Percentiles rank a stretch among this genome's conserved stretches.
Evolutionary conservation across 1,284 basidiomycete genomes (phyloP).

Genomic region (Malassezia sp.): DNA sequence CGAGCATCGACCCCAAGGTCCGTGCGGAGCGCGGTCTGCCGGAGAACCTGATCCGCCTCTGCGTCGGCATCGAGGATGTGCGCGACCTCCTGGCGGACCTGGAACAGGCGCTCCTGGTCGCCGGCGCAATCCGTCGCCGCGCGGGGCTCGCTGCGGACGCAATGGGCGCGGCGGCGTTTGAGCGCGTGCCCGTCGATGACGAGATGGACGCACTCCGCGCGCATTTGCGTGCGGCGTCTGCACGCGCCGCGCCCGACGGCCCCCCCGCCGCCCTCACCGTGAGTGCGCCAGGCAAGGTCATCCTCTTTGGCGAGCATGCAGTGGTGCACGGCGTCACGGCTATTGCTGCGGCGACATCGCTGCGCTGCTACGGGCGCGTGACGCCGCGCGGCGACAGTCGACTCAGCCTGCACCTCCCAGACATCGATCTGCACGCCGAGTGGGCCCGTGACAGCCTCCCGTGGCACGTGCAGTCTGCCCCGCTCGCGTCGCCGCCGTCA

Average conservation of each 20-base stretch:
- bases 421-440: constrained; percentile 67
- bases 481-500: constrained; percentile 52
- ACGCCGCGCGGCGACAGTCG: constrained; percentile 64
- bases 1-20: constrained; percentile 86
- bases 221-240: background rate
- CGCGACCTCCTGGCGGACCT: constrained; percentile 88
- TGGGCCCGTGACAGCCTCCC: constrained; percentile 73
- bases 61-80: constrained; percentile 94
- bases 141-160: background rate
- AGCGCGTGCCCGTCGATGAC: constrained; percentile 19
- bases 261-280: constrained; percentile 26
- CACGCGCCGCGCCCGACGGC: background rate
- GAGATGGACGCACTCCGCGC: constrained; percentile 15
- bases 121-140: constrained; percentile 62
- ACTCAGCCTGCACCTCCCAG: constrained; percentile 66
- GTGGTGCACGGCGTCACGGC: constrained; percentile 96
- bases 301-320: constrained; percentile 96
- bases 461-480: constrained; percentile 61
- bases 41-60: constrained; percentile 92
- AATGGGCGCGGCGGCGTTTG: constrained; percentile 21
- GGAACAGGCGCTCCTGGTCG: constrained; percentile 76
- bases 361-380: constrained; percentile 82
- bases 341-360: constrained; percentile 82
- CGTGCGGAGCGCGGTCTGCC: constrained; percentile 87
- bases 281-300: constrained; percentile 81